Evolutionary conservation across 2,329 filamentous ascomycete species (phyloP).

Genomic region (Xylariaceae sp.): DNA sequence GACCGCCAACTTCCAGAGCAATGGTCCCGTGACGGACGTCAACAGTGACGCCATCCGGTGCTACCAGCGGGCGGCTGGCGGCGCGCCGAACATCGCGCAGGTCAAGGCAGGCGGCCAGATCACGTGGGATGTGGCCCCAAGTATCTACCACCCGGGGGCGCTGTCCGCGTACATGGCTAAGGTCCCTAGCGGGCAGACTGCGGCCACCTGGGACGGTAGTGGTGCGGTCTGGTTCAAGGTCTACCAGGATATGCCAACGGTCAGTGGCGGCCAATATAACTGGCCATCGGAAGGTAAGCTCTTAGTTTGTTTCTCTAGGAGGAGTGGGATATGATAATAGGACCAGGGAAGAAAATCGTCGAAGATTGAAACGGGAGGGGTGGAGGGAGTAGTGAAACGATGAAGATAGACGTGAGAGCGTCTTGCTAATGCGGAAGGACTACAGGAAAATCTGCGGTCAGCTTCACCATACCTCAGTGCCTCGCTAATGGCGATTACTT

Average conservation of each 20-base stretch:
- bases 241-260: conserved; percentile 46
- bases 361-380: too few species aligned
- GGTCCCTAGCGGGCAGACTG: conserved; percentile 45
- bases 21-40: conserved; percentile 50
- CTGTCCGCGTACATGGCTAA: conserved; percentile 50
- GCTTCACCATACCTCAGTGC: conserved; percentile 43
- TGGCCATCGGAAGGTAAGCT: conserved; percentile 47
- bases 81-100: conserved; percentile 43
- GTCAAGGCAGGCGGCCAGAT: conserved; percentile 48
- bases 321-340: too few species aligned
- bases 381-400: not conserved
- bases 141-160: conserved; percentile 48
- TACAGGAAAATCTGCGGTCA: conserved; percentile 34
- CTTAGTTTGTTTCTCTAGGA: not conserved
- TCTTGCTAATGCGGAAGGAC: conserved; percentile 4
- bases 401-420: not conserved
- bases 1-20: conserved; percentile 52
- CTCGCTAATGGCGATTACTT: conserved; percentile 46
- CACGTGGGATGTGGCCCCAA: conserved; percentile 47
- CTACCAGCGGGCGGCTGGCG: conserved; percentile 45
- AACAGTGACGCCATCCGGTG: conserved; percentile 48
- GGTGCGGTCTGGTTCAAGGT: conserved; percentile 52
- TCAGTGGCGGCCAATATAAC: conserved; percentile 41
- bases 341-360: too few species aligned
- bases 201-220: conserved; percentile 46